These are phyloP conservation scores for Heliosperma pusillum DNA, from an alignment of 148 eudicot species.

Conservation along the genomic window DNA sequence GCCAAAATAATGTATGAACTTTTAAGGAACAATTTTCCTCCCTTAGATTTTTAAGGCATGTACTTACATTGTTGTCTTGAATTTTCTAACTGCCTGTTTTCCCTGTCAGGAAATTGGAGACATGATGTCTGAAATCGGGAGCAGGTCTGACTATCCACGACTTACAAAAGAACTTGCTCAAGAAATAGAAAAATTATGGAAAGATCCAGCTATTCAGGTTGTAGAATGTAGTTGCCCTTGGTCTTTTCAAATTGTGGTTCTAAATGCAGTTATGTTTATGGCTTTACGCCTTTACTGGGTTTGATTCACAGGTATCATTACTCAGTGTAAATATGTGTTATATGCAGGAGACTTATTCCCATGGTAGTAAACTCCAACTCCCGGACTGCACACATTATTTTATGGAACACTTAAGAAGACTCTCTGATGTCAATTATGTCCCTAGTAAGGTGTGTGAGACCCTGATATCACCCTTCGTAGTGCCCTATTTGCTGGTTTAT, in stretches of 20 bases:
- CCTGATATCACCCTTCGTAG: background rate
- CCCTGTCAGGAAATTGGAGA: slow-evolving; percentile 68
- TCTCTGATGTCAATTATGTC: slow-evolving; percentile 64
- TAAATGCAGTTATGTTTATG: background rate
- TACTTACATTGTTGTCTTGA: background rate
- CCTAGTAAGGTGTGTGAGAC: slow-evolving; percentile 71
- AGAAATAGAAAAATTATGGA: slow-evolving; percentile 79
- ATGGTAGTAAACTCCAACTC: slow-evolving; percentile 84
- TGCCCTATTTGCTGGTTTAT: slow-evolving; percentile 1
- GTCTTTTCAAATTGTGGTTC: background rate
- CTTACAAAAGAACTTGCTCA: slow-evolving; percentile 64
- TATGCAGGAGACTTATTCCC: slow-evolving; percentile 69
- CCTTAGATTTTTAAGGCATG: background rate
- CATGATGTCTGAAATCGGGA: slow-evolving; percentile 78
- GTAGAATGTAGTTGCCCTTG: background rate
- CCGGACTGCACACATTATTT: slow-evolving; percentile 83
- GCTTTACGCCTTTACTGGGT: background rate
- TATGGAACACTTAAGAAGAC: slow-evolving; percentile 78
- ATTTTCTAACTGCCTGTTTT: slow-evolving; percentile 17
- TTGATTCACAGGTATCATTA: slow-evolving; percentile 5
- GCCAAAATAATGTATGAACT: background rate
- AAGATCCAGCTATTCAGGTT: slow-evolving; percentile 92
- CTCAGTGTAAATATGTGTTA: slow-evolving; percentile 11
- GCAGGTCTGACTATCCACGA: slow-evolving; percentile 71
- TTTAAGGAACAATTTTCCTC: background rate